These are phyloP conservation scores for Microsporum canis DNA, from an alignment of 2,329 filamentous ascomycete genomes.

Conservation along the genomic window DNA sequence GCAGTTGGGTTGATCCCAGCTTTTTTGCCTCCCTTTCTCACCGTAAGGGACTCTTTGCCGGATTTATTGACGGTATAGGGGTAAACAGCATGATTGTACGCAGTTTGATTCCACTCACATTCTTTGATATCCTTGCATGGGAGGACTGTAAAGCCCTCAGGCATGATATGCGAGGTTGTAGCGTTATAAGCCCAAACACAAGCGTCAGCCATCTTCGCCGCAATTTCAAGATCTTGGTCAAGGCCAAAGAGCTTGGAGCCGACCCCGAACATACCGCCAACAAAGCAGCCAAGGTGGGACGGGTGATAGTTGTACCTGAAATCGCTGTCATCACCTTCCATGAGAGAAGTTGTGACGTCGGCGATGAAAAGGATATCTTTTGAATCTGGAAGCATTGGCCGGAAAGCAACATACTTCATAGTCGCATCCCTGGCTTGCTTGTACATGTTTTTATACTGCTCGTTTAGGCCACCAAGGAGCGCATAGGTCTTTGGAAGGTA, in stretches of 20 bases:
- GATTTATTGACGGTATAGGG: conserved; percentile 7
- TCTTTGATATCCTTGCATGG: conserved; percentile 25
- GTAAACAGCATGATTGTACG: conserved; percentile 12
- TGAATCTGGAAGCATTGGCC: conserved; percentile 58
- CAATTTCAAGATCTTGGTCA: conserved; percentile 39
- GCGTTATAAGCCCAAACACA: conserved; percentile 46
- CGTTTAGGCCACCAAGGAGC: conserved; percentile 60
- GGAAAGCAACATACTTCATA: conserved; percentile 62
- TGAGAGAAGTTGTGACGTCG: conserved; percentile 39
- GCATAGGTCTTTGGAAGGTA: conserved; percentile 56
- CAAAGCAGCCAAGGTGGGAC: conserved; percentile 44
- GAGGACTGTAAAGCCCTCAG: conserved; percentile 37
- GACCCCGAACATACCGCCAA: conserved; percentile 46
- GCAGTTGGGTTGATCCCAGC: conserved; percentile 10
- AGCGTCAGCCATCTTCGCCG: conserved; percentile 42
- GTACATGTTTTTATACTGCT: conserved; percentile 57
- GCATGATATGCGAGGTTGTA: conserved; percentile 44
- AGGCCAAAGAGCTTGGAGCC: conserved; percentile 43
- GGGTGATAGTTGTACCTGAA: conserved; percentile 30
- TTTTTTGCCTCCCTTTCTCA: conserved; percentile 8
- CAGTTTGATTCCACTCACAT: conserved; percentile 15
- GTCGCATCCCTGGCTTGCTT: conserved; percentile 54
- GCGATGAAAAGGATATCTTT: conserved; percentile 57
- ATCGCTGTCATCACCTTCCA: conserved; percentile 20
- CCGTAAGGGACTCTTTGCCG: not conserved